Base-by-base conservation (phyloP, 495 filamentous ascomycete genomes). In the Penicillium cinerascens region DNA sequence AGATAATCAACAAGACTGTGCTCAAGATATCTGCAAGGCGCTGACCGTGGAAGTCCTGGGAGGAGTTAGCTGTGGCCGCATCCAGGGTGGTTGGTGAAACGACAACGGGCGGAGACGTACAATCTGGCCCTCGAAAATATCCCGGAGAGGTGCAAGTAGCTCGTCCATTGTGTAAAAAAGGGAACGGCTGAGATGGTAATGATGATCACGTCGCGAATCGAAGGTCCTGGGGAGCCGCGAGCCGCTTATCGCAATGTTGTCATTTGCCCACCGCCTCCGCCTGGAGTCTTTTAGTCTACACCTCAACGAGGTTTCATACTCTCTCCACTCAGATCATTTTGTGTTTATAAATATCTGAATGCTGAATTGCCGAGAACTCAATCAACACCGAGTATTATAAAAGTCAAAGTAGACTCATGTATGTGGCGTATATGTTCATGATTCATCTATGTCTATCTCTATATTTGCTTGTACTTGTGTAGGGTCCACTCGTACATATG, bases 21-120 rank as follows among this genome's bases (percentile, higher is more conserved):
- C 80, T 85, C 35, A 95, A 69, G 18, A 82, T 64, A 60, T 95
- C 91, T n/a, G 86, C 84, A 42, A 90, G 79, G 57, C 82, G 88
- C 69, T 97, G 92, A 55, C 91, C 91, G 65, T 93, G 82, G 67
- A 96, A 97, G 73, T 97, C 91, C 91, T 96, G 55, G 47, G 57
- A 42, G 40, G 63, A 63, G 61, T 59, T 56, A 48, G 50, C 26
- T 26, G 26, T 29, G 41, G 15, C n/a, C 16, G 13, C 20, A 27
- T 17, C n/a, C 22, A n/a, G 20, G 42, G 36, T 6, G 33, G 21
- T 29, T 16, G 8, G 15, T 18, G 13, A 11, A n/a, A n/a, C n/a
- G 17, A 33, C n/a, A 16, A 20, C 11, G 29, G 44, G 26, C 10
- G 2, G 17, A 29, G 37, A 41, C 46, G 33, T 66, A 93, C 91